Conservation (phyloP, 306 rosid genomes). For the Cicer chorassanicum region DNA sequence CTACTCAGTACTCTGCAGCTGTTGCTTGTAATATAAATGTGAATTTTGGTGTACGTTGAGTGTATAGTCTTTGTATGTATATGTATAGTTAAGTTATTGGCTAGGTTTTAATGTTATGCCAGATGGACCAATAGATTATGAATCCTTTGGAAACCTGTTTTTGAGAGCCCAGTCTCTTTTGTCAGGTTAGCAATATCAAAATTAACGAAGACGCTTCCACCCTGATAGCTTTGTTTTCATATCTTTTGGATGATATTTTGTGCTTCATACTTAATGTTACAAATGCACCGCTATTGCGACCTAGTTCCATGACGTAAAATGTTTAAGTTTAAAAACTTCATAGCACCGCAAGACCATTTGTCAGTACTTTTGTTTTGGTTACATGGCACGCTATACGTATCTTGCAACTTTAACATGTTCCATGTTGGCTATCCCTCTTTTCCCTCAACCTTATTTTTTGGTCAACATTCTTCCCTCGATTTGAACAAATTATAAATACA, state of each 20-base stretch:
- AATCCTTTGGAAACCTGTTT: constrained; percentile 4
- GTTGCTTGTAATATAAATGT: constrained; percentile 49
- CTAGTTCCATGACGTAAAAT: too few species aligned
- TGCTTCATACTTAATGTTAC: background rate
- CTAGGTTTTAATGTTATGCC: constrained; percentile 8
- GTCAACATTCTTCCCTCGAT: too few species aligned
- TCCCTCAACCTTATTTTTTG: too few species aligned
- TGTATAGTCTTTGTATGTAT: constrained; percentile 39
- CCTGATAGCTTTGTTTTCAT: background rate
- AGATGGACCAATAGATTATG: background rate
- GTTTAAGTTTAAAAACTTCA: too few species aligned
- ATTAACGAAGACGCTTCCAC: too few species aligned
- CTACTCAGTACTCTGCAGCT: constrained; percentile 18
- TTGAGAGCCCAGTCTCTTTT: background rate
- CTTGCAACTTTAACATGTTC: too few species aligned
- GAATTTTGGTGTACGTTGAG: constrained; percentile 58
- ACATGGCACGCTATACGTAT: too few species aligned
- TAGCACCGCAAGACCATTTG: too few species aligned
- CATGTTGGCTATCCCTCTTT: too few species aligned
- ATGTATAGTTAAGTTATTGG: constrained; percentile 36
- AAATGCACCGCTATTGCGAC: too few species aligned
- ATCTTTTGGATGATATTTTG: background rate
- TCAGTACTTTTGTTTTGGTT: too few species aligned
- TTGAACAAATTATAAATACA: too few species aligned
- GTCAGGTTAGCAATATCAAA: background rate